Evolutionary conservation across 2,329 filamentous ascomycete species (phyloP), one percentile per base, ranked within the genome.

Genomic region (Aspergillus versicolor): DNA sequence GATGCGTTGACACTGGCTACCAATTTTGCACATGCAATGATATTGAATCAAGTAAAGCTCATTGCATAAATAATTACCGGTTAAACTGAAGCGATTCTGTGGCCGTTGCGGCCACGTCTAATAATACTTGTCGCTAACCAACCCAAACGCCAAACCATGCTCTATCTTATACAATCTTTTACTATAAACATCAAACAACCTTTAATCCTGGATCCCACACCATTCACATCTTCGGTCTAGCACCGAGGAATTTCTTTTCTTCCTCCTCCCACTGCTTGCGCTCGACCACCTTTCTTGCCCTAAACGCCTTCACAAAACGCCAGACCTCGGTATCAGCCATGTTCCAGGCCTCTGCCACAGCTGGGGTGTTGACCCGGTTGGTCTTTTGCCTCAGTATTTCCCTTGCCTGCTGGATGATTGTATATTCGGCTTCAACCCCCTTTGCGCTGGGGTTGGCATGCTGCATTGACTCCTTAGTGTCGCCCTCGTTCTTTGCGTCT

Each of bases 291-390:
- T 80, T 76, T 61, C 84, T 73, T 30, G 84, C 85, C 46, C 80
- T 77, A 65, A 78, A 87, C 5, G 85, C 84, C 54, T 83, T 75
- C 22, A 84, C 81, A 67, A 88, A 88, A 60, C 81, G 81, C 85
- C 85, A 88, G 8, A 81, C 79, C 69, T 88, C 85, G 3, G 83
- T 82, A 65, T 88, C 85, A 2, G 82, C 84, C 61, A 87, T 63
- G 65, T 85, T 87, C 85, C 78, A 81, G 34, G 77, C 77, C 66
- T 81, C 78, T 30, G 76, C 73, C 54, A 78, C 75, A 41, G 77
- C 76, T 42, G 73, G 75, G 47, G 79, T 73, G 53, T 65, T 69
- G 60, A 73, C 69, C 22, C 71, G 63, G 54, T 75, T 73, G 41
- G 66, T 66, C 27, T 75, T 65, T 59, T 71, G 71, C 61, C 74